These are phyloP conservation scores for Biscogniauxia marginata DNA, from an alignment of 2,329 filamentous ascomycete genomes.

Conservation along the genomic window DNA sequence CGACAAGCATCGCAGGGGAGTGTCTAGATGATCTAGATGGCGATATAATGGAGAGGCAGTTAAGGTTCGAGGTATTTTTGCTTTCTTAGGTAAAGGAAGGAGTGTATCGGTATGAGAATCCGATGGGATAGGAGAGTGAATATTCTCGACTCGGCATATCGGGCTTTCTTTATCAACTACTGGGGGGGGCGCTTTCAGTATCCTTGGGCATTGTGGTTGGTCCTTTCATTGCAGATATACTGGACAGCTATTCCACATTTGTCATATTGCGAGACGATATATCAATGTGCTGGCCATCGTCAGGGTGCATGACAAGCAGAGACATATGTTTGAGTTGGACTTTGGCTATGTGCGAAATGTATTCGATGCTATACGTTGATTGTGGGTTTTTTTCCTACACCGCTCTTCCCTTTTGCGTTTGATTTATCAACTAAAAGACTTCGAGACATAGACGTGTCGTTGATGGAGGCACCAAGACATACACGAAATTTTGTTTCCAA, in stretches of 20 bases:
- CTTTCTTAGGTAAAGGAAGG: conserved; percentile 1
- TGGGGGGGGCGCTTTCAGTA: conserved; percentile 11
- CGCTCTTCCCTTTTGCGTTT: conserved; percentile 9
- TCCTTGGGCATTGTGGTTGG: conserved; percentile 1
- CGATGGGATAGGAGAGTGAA: not conserved
- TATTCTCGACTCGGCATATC: conserved; percentile 1
- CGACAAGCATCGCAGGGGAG: conserved; percentile 3
- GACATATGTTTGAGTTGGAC: conserved; percentile 5
- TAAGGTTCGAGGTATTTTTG: conserved; percentile 2
- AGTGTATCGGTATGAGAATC: conserved; percentile 1
- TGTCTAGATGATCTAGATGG: conserved; percentile 8
- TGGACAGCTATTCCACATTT: conserved; percentile 9
- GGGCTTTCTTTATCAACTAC: conserved; percentile 5
- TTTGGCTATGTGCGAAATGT: conserved; percentile 14
- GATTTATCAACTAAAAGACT: not conserved
- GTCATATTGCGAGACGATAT: conserved; percentile 11
- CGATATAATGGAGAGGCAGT: conserved; percentile 4
- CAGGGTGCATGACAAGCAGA: conserved; percentile 15
- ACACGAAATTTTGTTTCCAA: conserved; percentile 2
- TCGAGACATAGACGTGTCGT: conserved; percentile 1
- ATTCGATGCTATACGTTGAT: conserved; percentile 5
- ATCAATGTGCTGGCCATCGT: conserved; percentile 15
- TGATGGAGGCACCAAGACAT: conserved; percentile 8
- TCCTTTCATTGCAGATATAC: conserved; percentile 1
- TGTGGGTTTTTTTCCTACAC: conserved; percentile 7